These are phyloP conservation scores for Tephrocybe sp. DNA, from an alignment of 768 basidiomycete species.

Conservation along the genomic window DNA sequence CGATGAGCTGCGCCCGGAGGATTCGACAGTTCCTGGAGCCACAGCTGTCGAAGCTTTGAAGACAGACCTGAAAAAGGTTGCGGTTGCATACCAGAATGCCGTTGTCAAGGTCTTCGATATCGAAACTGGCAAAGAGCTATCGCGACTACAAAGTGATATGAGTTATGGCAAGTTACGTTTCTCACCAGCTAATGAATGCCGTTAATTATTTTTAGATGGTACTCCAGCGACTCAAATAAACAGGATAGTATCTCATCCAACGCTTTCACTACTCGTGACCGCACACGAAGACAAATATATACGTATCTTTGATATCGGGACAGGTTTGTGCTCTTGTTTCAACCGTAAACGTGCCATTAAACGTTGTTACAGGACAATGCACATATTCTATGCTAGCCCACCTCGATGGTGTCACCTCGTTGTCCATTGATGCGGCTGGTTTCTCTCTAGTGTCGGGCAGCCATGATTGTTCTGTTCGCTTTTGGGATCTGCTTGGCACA, in stretches of 20 bases:
- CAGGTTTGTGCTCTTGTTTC: slow-evolving; percentile 50
- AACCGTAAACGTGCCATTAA: slow-evolving; percentile 1
- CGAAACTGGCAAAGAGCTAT: slow-evolving; percentile 79
- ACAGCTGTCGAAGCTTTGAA: slow-evolving; percentile 84
- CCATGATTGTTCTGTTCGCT: slow-evolving; percentile 91
- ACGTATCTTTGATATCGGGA: slow-evolving; percentile 80
- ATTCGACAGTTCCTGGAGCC: slow-evolving; percentile 60
- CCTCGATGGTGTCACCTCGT: slow-evolving; percentile 86
- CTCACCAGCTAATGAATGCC: background rate
- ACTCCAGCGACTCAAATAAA: slow-evolving; percentile 80
- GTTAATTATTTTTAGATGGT: slow-evolving; percentile 48
- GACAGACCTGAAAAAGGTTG: slow-evolving; percentile 79
- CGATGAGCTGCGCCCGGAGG: slow-evolving; percentile 43
- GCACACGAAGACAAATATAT: slow-evolving; percentile 95
- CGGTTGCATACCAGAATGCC: slow-evolving; percentile 88
- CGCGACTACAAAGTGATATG: slow-evolving; percentile 56
- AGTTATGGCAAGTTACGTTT: slow-evolving; percentile 45
- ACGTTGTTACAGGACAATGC: slow-evolving; percentile 59
- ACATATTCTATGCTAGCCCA: slow-evolving; percentile 91
- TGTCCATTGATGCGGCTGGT: slow-evolving; percentile 85
- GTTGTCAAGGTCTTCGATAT: slow-evolving; percentile 90
- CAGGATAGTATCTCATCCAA: slow-evolving; percentile 85
- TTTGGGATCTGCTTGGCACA: slow-evolving; percentile 89
- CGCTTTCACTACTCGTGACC: slow-evolving; percentile 81
- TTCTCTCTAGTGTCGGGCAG: slow-evolving; percentile 87